Evolutionary conservation across 305 asterid species (phyloP), one percentile per base, ranked within the genome.

Genomic region (Solanum chacoense): DNA sequence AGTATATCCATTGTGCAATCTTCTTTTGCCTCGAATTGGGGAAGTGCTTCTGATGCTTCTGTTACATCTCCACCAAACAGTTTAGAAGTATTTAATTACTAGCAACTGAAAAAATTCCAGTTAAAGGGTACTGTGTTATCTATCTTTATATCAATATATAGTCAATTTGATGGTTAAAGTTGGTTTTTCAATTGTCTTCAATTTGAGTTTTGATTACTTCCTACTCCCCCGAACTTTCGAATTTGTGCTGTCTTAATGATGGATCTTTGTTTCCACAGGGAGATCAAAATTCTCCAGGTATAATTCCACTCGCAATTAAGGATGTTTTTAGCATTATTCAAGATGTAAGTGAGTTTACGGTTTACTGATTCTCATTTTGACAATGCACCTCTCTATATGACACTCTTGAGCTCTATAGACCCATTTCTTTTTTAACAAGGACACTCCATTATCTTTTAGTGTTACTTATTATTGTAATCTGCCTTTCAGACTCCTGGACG

Each of bases 281-380:
- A 50, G 99, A 98, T 92, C 99, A 96, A 90, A 86, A 72, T 92
- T 93, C 93, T 91, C 99, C 99, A 78, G 99, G 99, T 85, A 94
- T 98, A 88, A 96, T 98, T 92, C 99, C 99, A 12, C 92, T 98
- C 91, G 99, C 99, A 31, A 95, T 98, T 90, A 98, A 96, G 93
- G 99, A 98, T 91, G 99, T 98, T 87, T 98, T 98, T 94, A 96
- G 98, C 94, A 98, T 95, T 37, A 98, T 98, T 93, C 99, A 96
- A 91, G 99, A 98, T 91, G 99, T 98, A 93, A 92, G 99, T 76
- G 73, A 83, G 20, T 74, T 76, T 50, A 28, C 45, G 7, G 24
- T 31, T 38, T 24, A 79, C 69, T 24, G 34, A 78, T 78, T 69
- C 45, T 89, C n/a, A 22, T 90, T 86, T 35, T 88, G 89, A 84